phyloP scores from a whole-genome alignment of 495 filamentous ascomycete genomes.

The Rostrohypoxylon terebratum region DNA sequence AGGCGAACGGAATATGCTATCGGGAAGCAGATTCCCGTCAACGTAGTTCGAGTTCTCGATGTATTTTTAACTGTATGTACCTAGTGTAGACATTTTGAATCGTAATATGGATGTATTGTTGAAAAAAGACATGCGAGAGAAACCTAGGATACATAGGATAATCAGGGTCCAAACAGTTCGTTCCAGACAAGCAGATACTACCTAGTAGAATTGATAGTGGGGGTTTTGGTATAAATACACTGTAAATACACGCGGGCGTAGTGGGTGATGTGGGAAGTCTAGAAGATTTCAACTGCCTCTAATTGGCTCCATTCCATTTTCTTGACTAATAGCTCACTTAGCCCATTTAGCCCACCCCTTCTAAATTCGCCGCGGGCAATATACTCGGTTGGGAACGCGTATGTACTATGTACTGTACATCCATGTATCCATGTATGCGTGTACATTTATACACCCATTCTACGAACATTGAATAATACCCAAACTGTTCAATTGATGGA shows the following conservation, averaged over 20 bases:
- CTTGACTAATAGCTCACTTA: constrained; percentile 39
- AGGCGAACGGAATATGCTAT: constrained; percentile 15
- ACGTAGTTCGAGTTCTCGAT: constrained; percentile 17
- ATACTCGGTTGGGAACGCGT: constrained; percentile 32
- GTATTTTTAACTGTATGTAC: background rate
- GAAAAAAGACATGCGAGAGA: constrained; percentile 31
- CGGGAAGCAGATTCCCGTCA: constrained; percentile 15
- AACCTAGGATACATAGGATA: constrained; percentile 4
- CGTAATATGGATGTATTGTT: background rate
- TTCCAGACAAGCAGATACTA: no score
- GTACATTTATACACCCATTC: constrained; percentile 7
- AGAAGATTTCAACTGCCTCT: background rate
- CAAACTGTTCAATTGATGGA: background rate
- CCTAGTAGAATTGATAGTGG: constrained; percentile 29
- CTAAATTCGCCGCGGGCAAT: constrained; percentile 24
- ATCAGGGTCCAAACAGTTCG: constrained; percentile 37
- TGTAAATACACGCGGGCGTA: constrained; percentile 24
- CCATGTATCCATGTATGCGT: background rate
- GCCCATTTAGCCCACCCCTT: constrained; percentile 23
- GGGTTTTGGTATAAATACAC: constrained; percentile 29
- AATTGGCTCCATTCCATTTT: constrained; percentile 29
- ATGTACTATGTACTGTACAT: constrained; percentile 40
- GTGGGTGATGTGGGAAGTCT: constrained; percentile 33
- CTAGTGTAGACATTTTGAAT: no score
- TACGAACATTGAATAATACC: no score